phyloP scores from a whole-genome alignment of 2,329 filamentous ascomycete genomes.

The Neocatenulostroma microsporum region DNA sequence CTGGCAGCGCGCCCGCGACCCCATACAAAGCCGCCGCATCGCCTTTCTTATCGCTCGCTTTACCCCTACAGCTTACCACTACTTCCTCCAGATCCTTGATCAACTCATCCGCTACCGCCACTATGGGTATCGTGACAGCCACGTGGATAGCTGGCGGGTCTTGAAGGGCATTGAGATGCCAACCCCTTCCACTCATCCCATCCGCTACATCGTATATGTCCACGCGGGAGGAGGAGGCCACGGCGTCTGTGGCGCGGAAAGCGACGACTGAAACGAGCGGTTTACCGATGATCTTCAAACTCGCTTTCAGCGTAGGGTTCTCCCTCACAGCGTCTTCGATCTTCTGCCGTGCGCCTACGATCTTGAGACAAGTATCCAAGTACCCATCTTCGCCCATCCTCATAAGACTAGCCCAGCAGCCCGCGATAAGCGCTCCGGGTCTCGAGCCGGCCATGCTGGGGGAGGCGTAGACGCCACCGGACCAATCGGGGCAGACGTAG shows the following conservation, averaged over 20 bases:
- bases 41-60: constrained; percentile 56
- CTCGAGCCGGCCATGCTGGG: constrained; percentile 86
- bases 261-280: constrained; percentile 87
- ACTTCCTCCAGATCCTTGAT: constrained; percentile 59
- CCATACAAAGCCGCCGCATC: constrained; percentile 88
- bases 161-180: constrained; percentile 94
- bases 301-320: constrained; percentile 56
- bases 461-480: constrained; percentile 89
- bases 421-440: constrained; percentile 88
- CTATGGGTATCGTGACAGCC: constrained; percentile 82
- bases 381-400: constrained; percentile 81
- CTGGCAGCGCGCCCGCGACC: constrained; percentile 86
- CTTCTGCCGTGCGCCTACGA: constrained; percentile 78
- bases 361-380: constrained; percentile 74
- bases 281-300: constrained; percentile 73
- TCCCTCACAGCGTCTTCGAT: constrained; percentile 67
- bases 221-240: constrained; percentile 48
- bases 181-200: constrained; percentile 72
- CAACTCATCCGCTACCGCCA: constrained; percentile 70
- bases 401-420: constrained; percentile 92
- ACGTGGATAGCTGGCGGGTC: constrained; percentile 87
- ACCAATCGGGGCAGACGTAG: constrained; percentile 92
- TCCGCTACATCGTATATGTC: constrained; percentile 94
- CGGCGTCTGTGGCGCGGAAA: constrained; percentile 54
- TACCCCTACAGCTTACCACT: constrained; percentile 66